Conservation (phyloP, 192 early-diverging fungal genomes). For the Coemansia aciculifera region DNA sequence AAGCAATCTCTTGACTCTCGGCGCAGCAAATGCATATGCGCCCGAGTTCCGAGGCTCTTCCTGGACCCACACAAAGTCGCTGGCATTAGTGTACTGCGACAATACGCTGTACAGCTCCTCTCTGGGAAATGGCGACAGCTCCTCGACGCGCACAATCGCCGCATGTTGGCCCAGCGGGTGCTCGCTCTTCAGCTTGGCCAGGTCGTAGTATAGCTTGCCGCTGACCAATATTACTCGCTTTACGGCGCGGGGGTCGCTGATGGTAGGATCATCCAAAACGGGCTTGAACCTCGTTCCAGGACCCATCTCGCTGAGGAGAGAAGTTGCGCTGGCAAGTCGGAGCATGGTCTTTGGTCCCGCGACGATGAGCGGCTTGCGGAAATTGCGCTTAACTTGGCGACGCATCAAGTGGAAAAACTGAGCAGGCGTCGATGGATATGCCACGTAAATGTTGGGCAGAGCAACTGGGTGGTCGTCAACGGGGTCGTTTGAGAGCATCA, state of each 20-base stretch:
- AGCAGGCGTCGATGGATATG: conserved; percentile 88
- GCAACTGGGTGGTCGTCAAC: conserved; percentile 53
- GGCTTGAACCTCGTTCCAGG: conserved; percentile 85
- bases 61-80: conserved; percentile 77
- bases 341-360: conserved; percentile 74
- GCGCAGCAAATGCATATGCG: conserved; percentile 83
- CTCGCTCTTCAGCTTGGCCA: conserved; percentile 74
- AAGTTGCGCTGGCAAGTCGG: conserved; percentile 67
- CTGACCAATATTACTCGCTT: conserved; percentile 76
- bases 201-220: conserved; percentile 93
- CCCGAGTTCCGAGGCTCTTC: conserved; percentile 96
- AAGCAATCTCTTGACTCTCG: conserved; percentile 74
- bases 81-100: conserved; percentile 64
- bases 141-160: conserved; percentile 88
- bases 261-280: conserved; percentile 68
- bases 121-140: conserved; percentile 89
- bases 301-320: conserved; percentile 79
- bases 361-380: conserved; percentile 92
- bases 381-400: conserved; percentile 85
- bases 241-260: conserved; percentile 50
- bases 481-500: conserved; percentile 85
- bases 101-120: conserved; percentile 66
- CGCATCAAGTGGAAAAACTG: conserved; percentile 96
- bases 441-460: conserved; percentile 90
- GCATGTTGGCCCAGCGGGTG: conserved; percentile 65